Evolutionary conservation across 202 grass and related monocot genomes (phyloP).

Genomic region (Bolboschoenoplectus hybrid): DNA sequence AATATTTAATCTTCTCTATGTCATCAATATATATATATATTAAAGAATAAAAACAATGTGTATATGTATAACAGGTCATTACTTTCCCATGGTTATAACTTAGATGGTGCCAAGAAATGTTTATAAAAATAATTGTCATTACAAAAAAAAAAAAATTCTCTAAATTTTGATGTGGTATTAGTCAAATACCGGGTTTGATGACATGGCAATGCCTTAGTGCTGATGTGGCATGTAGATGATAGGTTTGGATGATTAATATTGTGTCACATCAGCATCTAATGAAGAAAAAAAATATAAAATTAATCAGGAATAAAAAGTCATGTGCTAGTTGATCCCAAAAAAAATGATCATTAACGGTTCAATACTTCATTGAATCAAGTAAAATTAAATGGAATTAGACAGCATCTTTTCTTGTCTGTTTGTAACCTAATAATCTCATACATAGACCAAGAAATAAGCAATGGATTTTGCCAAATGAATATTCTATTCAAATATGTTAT

Average conservation of each 20-base stretch:
- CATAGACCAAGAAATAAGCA: not conserved
- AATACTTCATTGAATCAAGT: not conserved
- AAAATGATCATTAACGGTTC: not conserved
- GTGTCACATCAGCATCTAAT: not conserved
- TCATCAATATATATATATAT: not conserved
- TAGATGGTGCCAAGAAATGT: not conserved
- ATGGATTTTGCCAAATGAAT: not conserved
- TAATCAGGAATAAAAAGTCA: not conserved
- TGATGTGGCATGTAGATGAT: not conserved
- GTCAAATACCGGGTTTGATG: not conserved
- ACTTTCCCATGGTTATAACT: too few species aligned
- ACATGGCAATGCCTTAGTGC: not conserved
- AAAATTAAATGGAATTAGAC: not conserved
- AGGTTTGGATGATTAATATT: not conserved
- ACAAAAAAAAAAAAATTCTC: not conserved
- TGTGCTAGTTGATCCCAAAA: not conserved
- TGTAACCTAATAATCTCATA: conserved; percentile 13
- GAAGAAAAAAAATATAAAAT: not conserved
- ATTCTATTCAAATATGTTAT: conserved; percentile 2
- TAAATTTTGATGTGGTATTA: not conserved
- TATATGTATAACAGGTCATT: too few species aligned
- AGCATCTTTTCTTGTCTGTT: not conserved
- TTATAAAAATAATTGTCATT: not conserved
- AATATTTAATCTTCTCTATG: not conserved
- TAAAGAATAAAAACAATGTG: not conserved